These are phyloP conservation scores for Afroboletus lepidellus DNA, from an alignment of 1,284 basidiomycete genomes.

Conservation along the genomic window DNA sequence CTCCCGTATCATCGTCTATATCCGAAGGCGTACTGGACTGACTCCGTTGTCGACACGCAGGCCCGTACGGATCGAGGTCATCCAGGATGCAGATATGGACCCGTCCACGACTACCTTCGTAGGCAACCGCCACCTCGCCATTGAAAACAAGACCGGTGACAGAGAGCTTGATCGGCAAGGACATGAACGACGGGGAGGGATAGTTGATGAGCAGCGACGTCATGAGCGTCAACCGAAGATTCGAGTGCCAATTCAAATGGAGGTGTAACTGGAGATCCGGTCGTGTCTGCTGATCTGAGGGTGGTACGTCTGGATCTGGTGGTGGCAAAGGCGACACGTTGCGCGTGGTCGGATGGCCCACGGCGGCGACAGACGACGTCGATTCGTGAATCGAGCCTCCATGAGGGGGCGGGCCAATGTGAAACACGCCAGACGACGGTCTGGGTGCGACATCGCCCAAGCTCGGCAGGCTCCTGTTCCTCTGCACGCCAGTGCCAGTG, in stretches of 20 bases:
- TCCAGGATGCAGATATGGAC: slow-evolving; percentile 89
- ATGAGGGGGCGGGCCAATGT: slow-evolving; percentile 40
- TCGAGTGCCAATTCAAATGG: slow-evolving; percentile 72
- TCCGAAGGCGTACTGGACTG: slow-evolving; percentile 40
- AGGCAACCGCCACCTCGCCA: slow-evolving; percentile 87
- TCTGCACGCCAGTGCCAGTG: slow-evolving; percentile 16
- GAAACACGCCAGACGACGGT: slow-evolving; percentile 35
- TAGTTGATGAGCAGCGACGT: slow-evolving; percentile 96
- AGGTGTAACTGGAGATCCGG: slow-evolving; percentile 78
- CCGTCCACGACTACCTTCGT: slow-evolving; percentile 78
- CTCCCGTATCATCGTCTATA: slow-evolving; percentile 40
- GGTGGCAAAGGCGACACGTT: slow-evolving; percentile 16
- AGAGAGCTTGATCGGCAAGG: slow-evolving; percentile 88
- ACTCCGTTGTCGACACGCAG: slow-evolving; percentile 45
- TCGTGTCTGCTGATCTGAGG: slow-evolving; percentile 32
- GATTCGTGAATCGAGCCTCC: slow-evolving; percentile 7
- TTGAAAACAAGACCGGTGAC: slow-evolving; percentile 86
- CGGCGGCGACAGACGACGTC: slow-evolving; percentile 17
- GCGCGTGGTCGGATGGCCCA: slow-evolving; percentile 14
- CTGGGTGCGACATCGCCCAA: slow-evolving; percentile 32
- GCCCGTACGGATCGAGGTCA: slow-evolving; percentile 78
- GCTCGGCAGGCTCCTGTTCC: slow-evolving; percentile 33
- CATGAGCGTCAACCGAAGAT: slow-evolving; percentile 80
- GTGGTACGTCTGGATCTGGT: neutral
- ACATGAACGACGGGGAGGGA: slow-evolving; percentile 93